Percentiles rank a stretch among this genome's conserved stretches.
Conservation (phyloP, 1,284 basidiomycete species). For the Cutaneotrichosporon sp. region DNA sequence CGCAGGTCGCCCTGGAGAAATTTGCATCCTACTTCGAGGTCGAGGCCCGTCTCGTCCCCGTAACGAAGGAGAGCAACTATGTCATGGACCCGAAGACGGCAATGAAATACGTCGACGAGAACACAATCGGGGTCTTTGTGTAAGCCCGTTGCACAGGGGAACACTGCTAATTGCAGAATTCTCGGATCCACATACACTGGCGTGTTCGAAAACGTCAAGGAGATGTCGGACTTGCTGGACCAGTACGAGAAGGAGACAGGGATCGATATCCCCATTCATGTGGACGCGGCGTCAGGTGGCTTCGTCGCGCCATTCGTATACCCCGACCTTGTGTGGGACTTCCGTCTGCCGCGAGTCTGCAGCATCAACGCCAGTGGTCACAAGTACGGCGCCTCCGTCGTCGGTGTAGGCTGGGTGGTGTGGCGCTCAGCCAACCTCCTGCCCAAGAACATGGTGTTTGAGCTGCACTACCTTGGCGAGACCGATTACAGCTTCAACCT, state of each 20-base stretch:
- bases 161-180: slow-evolving; percentile 19
- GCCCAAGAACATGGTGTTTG: slow-evolving; percentile 86
- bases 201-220: slow-evolving; percentile 85
- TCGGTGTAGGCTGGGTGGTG: slow-evolving; percentile 65
- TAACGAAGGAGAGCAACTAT: slow-evolving; percentile 58
- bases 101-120: slow-evolving; percentile 85
- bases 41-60: slow-evolving; percentile 41
- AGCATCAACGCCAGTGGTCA: slow-evolving; percentile 64
- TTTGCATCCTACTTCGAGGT: slow-evolving; percentile 64
- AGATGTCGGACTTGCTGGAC: slow-evolving; percentile 78
- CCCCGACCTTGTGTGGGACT: slow-evolving; percentile 80
- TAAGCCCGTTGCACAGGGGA: slow-evolving; percentile 10
- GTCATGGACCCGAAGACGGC: slow-evolving; percentile 76
- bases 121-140: slow-evolving; percentile 53
- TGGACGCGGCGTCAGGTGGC: slow-evolving; percentile 58
- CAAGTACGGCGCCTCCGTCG: slow-evolving; percentile 71
- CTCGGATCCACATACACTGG: slow-evolving; percentile 76
- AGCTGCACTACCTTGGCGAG: slow-evolving; percentile 67
- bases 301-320: slow-evolving; percentile 60
- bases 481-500: slow-evolving; percentile 75
- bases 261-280: slow-evolving; percentile 75
- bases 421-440: slow-evolving; percentile 72
- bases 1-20: slow-evolving; percentile 76
- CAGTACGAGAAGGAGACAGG: slow-evolving; percentile 79
- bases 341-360: slow-evolving; percentile 77